phyloP scores from a whole-genome alignment of 2,329 filamentous ascomycete species.

The Ophiostoma quercus region DNA sequence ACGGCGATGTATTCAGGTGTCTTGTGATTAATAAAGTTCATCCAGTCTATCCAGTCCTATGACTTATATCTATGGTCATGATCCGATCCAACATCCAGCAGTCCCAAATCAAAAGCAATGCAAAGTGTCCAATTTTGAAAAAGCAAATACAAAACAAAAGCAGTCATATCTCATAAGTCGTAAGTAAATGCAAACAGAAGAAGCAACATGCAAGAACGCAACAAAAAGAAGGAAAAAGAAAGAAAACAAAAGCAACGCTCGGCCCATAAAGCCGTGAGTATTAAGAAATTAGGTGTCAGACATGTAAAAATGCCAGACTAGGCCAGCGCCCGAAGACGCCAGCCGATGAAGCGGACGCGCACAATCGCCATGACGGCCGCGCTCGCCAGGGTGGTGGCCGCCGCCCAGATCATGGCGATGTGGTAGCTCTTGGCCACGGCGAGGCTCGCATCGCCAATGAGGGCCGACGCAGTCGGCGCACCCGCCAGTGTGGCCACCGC shows the following conservation, averaged over 20 bases:
- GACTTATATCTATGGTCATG: slow-evolving; percentile 5
- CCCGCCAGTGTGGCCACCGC: slow-evolving; percentile 41
- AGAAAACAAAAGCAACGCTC: slow-evolving; percentile 8
- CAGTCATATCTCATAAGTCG: slow-evolving; percentile 6
- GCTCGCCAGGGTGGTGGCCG: slow-evolving; percentile 23
- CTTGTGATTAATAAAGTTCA: not conserved
- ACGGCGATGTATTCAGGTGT: not conserved
- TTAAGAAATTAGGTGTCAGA: not conserved
- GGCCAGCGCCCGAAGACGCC: slow-evolving; percentile 17
- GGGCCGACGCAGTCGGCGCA: slow-evolving; percentile 33
- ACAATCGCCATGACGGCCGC: slow-evolving; percentile 18
- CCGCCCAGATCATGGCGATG: slow-evolving; percentile 28
- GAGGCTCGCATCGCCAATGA: slow-evolving; percentile 23
- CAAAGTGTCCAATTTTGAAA: not conserved
- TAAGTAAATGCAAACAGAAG: not conserved
- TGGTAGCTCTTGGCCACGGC: slow-evolving; percentile 23
- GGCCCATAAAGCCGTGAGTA: slow-evolving; percentile 2
- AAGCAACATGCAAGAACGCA: slow-evolving; percentile 5
- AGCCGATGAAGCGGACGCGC: slow-evolving; percentile 23
- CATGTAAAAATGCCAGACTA: not conserved
- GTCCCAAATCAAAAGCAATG: not conserved
- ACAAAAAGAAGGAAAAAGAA: not conserved
- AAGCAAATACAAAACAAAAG: not conserved
- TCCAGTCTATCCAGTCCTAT: slow-evolving; percentile 1
- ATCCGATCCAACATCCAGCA: not conserved